Base-by-base conservation (phyloP, 805 yeast species). In the Vanderwaltozyma tropicalis region DNA sequence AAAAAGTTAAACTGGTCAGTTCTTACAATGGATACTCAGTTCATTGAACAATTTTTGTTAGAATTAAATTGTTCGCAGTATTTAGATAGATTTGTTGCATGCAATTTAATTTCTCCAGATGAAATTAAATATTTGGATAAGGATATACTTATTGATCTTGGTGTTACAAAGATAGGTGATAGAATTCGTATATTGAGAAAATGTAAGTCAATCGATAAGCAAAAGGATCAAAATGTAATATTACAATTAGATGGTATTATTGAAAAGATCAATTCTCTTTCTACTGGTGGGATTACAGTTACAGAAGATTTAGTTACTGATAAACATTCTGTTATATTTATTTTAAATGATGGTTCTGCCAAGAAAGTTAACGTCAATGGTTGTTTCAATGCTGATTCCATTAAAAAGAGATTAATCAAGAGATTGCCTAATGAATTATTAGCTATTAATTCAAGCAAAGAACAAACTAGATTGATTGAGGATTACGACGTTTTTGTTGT, bases 161-260 rank as follows among this genome's bases (percentile, higher is more conserved):
- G 95, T 0, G 59, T 89, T 10, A 44, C 49, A n/a, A 80, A 75
- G 45, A 73, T 89, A 13, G 96, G 97, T 1, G 97, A 92, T 56
- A 64, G 96, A 20, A 65, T 89, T 16, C 66, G 80, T 21, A 59
- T 89, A 10, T 74, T 79, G 49, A 64, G 74, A 13, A 78, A 80
- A 16, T 66, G 83, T 3, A 64, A 70, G 22, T 32, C 35, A 17
- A 20, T 53, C 56, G 64, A 30, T 48, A 76, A 40, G 41, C 39
- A 37, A 21, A 32, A 39, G 17, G 37, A 42, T 19, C 30, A 40
- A 10, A 36, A 41, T 12, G n/a, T 32, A 4, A 18, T 32, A 13
- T 40, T 41, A 2, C 48, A 48, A 31, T 39, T 50, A 27, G 42
- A 43, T 13, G 55, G 48, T 5, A 34, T 54, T 21, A 46, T 52